Evolutionary conservation across 345 rosid species (phyloP).

Genomic region (Hirschfeldia incana): DNA sequence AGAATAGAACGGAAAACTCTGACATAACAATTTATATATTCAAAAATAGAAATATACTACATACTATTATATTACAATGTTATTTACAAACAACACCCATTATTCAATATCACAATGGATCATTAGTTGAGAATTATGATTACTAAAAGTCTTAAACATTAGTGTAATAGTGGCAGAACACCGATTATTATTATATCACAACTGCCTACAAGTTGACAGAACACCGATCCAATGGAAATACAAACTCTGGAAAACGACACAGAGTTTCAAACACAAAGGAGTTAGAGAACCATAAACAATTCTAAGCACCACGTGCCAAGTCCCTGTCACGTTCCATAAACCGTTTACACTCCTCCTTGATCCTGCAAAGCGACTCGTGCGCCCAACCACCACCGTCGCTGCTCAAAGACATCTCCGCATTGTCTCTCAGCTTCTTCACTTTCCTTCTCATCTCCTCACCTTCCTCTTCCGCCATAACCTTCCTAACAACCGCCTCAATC

Average conservation of each 20-base stretch:
- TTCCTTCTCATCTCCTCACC: conserved; percentile 46
- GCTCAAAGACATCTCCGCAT: conserved; percentile 40
- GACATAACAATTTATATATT: too few relatives aligned
- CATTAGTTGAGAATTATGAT: background rate
- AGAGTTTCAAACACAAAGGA: background rate
- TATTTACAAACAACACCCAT: background rate
- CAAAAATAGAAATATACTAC: too few relatives aligned
- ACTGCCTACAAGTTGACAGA: background rate
- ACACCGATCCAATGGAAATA: background rate
- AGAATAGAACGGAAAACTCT: background rate
- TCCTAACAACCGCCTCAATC: conserved; percentile 45
- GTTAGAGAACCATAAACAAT: background rate
- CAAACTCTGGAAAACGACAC: background rate
- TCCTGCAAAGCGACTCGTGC: conserved; percentile 29
- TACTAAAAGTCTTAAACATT: background rate
- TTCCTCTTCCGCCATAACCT: conserved; percentile 49
- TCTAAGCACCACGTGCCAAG: conserved; percentile 36
- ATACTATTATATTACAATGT: background rate
- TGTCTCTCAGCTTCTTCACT: conserved; percentile 40
- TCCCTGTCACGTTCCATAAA: conserved; percentile 14
- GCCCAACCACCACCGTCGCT: conserved; percentile 25
- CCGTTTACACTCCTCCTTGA: conserved; percentile 27
- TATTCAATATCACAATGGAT: background rate
- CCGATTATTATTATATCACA: background rate
- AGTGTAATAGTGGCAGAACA: background rate